Evolutionary conservation across 1,139 yeast genomes (phyloP).

Genomic region (Taphrina wiesneri): DNA sequence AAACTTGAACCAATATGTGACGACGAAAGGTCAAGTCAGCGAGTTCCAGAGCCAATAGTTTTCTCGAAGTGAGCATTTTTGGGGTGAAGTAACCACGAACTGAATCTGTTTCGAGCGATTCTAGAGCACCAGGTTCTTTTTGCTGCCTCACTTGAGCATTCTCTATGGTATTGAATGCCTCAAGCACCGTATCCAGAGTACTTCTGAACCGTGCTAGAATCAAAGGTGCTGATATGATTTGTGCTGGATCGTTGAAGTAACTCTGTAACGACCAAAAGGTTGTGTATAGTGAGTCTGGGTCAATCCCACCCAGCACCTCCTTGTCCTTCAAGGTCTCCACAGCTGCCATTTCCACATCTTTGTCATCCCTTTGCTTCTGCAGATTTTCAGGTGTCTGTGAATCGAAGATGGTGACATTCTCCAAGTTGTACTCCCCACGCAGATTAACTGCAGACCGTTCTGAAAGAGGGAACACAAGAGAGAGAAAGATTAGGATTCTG

Average conservation of each 20-base stretch:
- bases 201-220: constrained; percentile 1
- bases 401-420: constrained; percentile 45
- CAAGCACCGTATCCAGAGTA: constrained; percentile 30
- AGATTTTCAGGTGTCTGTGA: constrained; percentile 32
- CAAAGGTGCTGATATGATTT: constrained; percentile 12
- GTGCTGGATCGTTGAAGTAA: constrained; percentile 38
- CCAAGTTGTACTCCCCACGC: constrained; percentile 47
- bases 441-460: constrained; percentile 49
- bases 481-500: constrained; percentile 46
- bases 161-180: constrained; percentile 17
- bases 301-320: constrained; percentile 14
- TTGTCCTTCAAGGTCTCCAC: constrained; percentile 35
- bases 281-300: constrained; percentile 33
- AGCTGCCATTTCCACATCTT: constrained; percentile 26
- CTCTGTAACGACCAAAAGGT: constrained; percentile 40
- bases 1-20: constrained; percentile 45
- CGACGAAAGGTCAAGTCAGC: constrained; percentile 46
- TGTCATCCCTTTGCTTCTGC: constrained; percentile 3
- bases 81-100: constrained; percentile 34
- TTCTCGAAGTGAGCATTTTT: constrained; percentile 31
- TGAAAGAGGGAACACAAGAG: constrained; percentile 47
- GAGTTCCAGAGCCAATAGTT: constrained; percentile 37
- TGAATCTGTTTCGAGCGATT: background rate
- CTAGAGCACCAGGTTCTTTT: background rate
- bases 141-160: background rate